Evolutionary conservation across 495 filamentous ascomycete genomes (phyloP).

Genomic region (Cercophora sp.): DNA sequence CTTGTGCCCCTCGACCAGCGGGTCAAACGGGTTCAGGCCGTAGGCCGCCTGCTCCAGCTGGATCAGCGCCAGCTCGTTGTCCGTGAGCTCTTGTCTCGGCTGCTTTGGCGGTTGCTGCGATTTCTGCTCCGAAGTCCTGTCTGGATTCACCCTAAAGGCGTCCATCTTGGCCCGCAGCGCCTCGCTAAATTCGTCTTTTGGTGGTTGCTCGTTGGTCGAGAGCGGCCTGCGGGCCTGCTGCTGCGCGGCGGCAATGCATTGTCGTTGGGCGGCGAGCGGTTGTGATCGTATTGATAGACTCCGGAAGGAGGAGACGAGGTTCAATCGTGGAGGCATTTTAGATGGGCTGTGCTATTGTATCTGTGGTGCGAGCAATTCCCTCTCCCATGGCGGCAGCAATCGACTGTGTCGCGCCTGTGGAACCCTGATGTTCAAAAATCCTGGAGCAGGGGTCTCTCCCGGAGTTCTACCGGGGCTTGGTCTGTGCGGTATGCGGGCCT

Average conservation of each 20-base stretch:
- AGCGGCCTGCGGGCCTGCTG: slow-evolving; percentile 22
- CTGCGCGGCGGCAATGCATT: slow-evolving; percentile 55
- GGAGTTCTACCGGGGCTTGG: too few species aligned
- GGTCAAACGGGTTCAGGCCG: slow-evolving; percentile 27
- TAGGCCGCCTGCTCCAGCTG: slow-evolving; percentile 34
- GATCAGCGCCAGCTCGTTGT: slow-evolving; percentile 34
- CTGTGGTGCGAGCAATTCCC: too few species aligned
- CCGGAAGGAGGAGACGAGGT: slow-evolving; percentile 40
- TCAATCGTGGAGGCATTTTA: slow-evolving; percentile 50
- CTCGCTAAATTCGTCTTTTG: slow-evolving; percentile 5
- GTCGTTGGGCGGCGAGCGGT: slow-evolving; percentile 54
- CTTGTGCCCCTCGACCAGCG: slow-evolving; percentile 56
- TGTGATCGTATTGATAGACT: slow-evolving; percentile 42
- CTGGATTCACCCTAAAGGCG: not conserved
- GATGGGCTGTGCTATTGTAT: not conserved
- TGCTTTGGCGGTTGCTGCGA: too few species aligned
- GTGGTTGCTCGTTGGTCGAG: not conserved
- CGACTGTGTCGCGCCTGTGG: too few species aligned
- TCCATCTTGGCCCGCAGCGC: not conserved
- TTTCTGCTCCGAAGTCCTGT: not conserved
- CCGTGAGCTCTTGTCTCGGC: too few species aligned
- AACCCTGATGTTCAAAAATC: slow-evolving; percentile 2
- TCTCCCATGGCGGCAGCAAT: too few species aligned
- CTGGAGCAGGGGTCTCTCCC: too few species aligned
- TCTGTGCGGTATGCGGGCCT: too few species aligned